phyloP scores from a whole-genome alignment of 164 flowering plant genomes.

The Stephania japonica region DNA sequence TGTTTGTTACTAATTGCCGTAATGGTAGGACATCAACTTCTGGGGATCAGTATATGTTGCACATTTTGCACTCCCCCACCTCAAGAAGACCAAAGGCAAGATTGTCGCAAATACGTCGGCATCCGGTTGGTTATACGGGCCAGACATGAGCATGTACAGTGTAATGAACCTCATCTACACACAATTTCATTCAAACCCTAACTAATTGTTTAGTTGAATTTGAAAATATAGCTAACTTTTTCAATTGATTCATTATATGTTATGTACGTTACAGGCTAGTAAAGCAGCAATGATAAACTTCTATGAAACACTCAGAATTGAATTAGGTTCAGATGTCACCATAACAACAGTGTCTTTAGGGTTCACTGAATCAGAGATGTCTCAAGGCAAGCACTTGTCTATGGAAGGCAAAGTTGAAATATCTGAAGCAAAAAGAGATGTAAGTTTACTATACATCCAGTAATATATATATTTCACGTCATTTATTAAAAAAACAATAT shows the following conservation, averaged over 20 bases:
- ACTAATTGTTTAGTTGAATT: no score
- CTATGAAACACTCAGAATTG: slow-evolving; percentile 50
- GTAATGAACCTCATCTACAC: slow-evolving; percentile 19
- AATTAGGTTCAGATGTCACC: slow-evolving; percentile 34
- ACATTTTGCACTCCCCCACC: slow-evolving; percentile 43
- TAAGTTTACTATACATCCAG: slow-evolving; percentile 17
- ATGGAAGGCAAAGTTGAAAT: slow-evolving; percentile 30
- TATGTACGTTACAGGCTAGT: slow-evolving; percentile 43
- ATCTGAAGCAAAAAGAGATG: slow-evolving; percentile 42
- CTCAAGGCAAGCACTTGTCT: slow-evolving; percentile 35
- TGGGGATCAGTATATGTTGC: slow-evolving; percentile 55
- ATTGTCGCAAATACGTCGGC: slow-evolving; percentile 36
- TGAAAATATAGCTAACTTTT: no score
- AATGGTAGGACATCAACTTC: slow-evolving; percentile 41
- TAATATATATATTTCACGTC: neutral
- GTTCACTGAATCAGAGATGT: slow-evolving; percentile 45
- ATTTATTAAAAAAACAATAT: no score
- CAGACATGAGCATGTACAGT: slow-evolving; percentile 32
- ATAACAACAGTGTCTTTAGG: slow-evolving; percentile 62
- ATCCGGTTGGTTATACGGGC: slow-evolving; percentile 31
- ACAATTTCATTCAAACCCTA: no score
- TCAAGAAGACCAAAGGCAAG: slow-evolving; percentile 40
- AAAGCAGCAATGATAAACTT: slow-evolving; percentile 54
- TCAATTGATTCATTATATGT: neutral
- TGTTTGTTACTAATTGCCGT: no score